Evolutionary conservation across 441 rosid genomes (phyloP).

Genomic region (Gossypium gossypioides): DNA sequence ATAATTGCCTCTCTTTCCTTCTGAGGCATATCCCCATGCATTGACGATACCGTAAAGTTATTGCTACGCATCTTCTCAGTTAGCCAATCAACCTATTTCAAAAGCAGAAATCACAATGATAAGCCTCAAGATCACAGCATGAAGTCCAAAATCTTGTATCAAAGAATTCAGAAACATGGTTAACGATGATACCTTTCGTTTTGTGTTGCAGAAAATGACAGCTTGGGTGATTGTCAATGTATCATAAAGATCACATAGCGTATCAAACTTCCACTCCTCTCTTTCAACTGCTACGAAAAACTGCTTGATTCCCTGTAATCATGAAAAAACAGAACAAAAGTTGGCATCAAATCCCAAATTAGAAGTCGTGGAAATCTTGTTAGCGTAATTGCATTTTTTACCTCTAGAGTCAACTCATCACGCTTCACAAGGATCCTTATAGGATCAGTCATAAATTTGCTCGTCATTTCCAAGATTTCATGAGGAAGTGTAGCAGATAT

Average conservation of each 20-base stretch:
- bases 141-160: not conserved
- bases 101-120: not conserved
- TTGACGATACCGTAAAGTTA: constrained; percentile 86
- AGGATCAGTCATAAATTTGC: constrained; percentile 96
- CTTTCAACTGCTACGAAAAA: constrained; percentile 89
- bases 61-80: constrained; percentile 84
- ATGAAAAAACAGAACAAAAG: constrained; percentile 15
- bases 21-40: constrained; percentile 99
- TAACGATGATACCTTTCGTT: constrained; percentile 54
- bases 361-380: not conserved
- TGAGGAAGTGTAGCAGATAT: constrained; percentile 97
- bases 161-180: not conserved
- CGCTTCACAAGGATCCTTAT: constrained; percentile 92
- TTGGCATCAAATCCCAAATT: not conserved
- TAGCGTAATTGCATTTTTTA: constrained; percentile 12
- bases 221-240: constrained; percentile 87
- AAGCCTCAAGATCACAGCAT: not conserved
- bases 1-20: constrained; percentile 88
- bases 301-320: constrained; percentile 76
- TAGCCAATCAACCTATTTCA: constrained; percentile 82
- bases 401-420: constrained; percentile 97
- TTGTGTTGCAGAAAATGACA: constrained; percentile 94
- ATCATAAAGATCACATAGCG: constrained; percentile 87
- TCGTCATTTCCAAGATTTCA: constrained; percentile 91
- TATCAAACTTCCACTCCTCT: constrained; percentile 98